phyloP scores from a whole-genome alignment of 495 filamentous ascomycete species.

The Daldinia concentrica region DNA sequence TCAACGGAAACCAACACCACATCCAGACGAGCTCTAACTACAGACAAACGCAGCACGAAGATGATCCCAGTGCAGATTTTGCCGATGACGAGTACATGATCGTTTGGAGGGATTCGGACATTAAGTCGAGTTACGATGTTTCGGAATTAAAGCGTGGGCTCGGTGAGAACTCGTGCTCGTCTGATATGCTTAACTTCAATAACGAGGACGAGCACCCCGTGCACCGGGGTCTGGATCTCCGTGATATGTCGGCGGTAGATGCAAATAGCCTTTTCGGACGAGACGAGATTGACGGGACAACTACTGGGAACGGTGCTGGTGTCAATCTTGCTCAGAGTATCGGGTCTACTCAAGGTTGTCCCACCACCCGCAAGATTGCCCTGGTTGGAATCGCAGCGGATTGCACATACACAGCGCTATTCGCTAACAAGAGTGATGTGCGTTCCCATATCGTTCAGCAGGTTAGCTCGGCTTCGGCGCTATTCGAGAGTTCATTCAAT shows the following conservation, averaged over 20 bases:
- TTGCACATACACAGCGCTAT: constrained; percentile 80
- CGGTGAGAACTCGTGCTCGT: constrained; percentile 57
- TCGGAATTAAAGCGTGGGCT: constrained; percentile 51
- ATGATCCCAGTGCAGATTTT: constrained; percentile 75
- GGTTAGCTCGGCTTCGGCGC: constrained; percentile 84
- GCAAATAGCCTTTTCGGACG: constrained; percentile 53
- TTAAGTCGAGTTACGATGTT: constrained; percentile 51
- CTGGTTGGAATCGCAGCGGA: constrained; percentile 93
- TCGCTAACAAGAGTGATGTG: constrained; percentile 68
- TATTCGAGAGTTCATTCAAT: constrained; percentile 93
- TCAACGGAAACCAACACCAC: constrained; percentile 85
- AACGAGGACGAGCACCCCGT: constrained; percentile 70
- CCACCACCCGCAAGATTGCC: constrained; percentile 86
- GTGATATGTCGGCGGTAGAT: constrained; percentile 45
- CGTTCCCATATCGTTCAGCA: constrained; percentile 78
- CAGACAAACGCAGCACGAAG: constrained; percentile 71
- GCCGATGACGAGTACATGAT: constrained; percentile 83
- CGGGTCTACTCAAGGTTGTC: constrained; percentile 82
- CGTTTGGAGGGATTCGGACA: constrained; percentile 90
- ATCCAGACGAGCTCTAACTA: constrained; percentile 81
- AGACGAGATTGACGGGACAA: constrained; percentile 58
- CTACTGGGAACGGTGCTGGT: constrained; percentile 80
- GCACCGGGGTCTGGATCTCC: constrained; percentile 55
- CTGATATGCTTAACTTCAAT: constrained; percentile 79
- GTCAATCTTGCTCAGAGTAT: constrained; percentile 86